These are phyloP conservation scores for Cladosporium sp. DNA, from an alignment of 2,329 filamentous ascomycete species.

Conservation along the genomic window DNA sequence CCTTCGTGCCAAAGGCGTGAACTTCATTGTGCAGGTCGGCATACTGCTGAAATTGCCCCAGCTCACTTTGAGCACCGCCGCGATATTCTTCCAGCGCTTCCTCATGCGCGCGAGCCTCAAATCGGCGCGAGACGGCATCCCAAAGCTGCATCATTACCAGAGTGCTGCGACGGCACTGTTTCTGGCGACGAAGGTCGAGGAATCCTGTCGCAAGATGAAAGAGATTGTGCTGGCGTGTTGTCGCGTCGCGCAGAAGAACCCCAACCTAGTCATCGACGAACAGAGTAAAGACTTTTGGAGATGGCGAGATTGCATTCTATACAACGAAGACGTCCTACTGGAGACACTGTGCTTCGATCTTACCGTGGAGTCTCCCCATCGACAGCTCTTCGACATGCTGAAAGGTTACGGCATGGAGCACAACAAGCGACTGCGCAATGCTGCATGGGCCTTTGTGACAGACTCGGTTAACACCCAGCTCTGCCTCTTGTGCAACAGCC, in stretches of 20 bases:
- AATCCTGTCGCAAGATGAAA: slow-evolving; percentile 93
- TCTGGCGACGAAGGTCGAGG: slow-evolving; percentile 93
- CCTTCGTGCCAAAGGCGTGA: slow-evolving; percentile 83
- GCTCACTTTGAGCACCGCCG: slow-evolving; percentile 85
- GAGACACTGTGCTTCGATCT: slow-evolving; percentile 93
- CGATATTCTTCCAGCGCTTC: slow-evolving; percentile 93
- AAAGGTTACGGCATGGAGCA: slow-evolving; percentile 69
- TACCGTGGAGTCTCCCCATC: slow-evolving; percentile 83
- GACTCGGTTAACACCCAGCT: slow-evolving; percentile 82
- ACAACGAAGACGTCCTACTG: slow-evolving; percentile 87
- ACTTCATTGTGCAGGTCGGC: slow-evolving; percentile 93
- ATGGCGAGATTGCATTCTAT: slow-evolving; percentile 91
- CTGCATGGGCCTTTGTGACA: slow-evolving; percentile 90
- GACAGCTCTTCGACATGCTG: slow-evolving; percentile 76
- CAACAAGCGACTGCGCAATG: slow-evolving; percentile 77
- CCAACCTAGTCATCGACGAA: slow-evolving; percentile 85
- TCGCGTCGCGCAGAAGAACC: slow-evolving; percentile 91
- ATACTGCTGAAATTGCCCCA: slow-evolving; percentile 90
- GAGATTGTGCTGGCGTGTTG: slow-evolving; percentile 92
- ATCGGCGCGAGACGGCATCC: slow-evolving; percentile 58
- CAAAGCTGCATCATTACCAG: slow-evolving; percentile 78
- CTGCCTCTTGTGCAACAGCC: slow-evolving; percentile 73
- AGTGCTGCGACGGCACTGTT: slow-evolving; percentile 90
- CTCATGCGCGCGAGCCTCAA: slow-evolving; percentile 87
- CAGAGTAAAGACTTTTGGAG: slow-evolving; percentile 98